Evolutionary conservation across 2,329 filamentous ascomycete genomes (phyloP), one percentile per base, ranked within the genome.

Genomic region (Fusarium sp.): DNA sequence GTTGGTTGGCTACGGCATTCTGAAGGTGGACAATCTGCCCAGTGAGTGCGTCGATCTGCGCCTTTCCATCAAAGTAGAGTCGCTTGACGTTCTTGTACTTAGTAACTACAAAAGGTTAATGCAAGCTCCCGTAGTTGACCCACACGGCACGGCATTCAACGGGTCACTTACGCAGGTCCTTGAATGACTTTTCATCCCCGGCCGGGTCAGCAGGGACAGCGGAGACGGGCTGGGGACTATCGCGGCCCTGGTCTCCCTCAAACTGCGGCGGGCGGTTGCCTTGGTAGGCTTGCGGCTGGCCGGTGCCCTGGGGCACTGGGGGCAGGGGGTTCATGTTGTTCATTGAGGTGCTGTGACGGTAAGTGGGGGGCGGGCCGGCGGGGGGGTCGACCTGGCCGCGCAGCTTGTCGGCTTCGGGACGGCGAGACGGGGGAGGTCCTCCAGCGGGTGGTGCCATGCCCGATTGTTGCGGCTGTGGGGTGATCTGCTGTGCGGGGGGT

Each of bases 1-100:
- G 93, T 84, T 98, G 97, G 83, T 98, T 97, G 67, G 97, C 97
- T 63, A 99, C 90, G n/a, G 95, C 97, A 82, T 99, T 98, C 82
- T 99, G 97, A 20, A 99, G 88, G 78, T 97, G 93, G 82, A 98
- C 96, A 27, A 98, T 94, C 83, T 98, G 95, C 20, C 92, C 89
- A 75, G 92, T 93, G 78, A 97, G 93, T 78, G 93, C 91, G 79
- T 98, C 95, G 64, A 98, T 96, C 84, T 98, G 95, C 18, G 92
- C 89, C 81, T 97, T 97, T 80, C 96, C 95, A 74, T 98, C 97
- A 82, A 98, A 98, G 82, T 98, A 99, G 78, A 98, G 94, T 66
- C 95, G 92, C 86, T 99, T 99, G 67, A 99, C 96, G 81, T 98
- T 98, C 82, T 97, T 97, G 82, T 99, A 99, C 85, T 99, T 99